Evolutionary conservation across 169 alveolate genomes (phyloP).

Genomic region (Plasmodium berghei): DNA sequence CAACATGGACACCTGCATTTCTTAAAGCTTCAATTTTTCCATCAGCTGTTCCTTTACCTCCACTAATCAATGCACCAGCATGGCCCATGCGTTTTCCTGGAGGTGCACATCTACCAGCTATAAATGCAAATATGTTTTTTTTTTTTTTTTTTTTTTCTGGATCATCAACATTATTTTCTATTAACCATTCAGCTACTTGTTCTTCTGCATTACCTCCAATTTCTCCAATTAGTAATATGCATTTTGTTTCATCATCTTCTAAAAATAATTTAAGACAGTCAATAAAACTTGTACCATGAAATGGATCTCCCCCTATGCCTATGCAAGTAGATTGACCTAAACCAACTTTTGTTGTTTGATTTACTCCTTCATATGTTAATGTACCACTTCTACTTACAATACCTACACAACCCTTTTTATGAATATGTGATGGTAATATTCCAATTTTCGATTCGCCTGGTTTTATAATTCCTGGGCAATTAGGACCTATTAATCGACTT

Average conservation of each 20-base stretch:
- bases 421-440: constrained; percentile 98
- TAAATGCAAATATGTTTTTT: constrained; percentile 96
- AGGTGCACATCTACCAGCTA: constrained; percentile 98
- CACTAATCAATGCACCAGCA: constrained; percentile 98
- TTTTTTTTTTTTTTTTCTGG: constrained; percentile 79
- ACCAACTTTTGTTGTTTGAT: constrained; percentile 96
- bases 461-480: constrained; percentile 99
- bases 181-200: constrained; percentile 97
- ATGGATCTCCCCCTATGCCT: constrained; percentile 99
- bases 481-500: constrained; percentile 97
- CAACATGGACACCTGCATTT: constrained; percentile 93
- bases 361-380: constrained; percentile 98
- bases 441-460: constrained; percentile 99
- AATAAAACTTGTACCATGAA: constrained; percentile 97
- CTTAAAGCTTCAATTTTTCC: constrained; percentile 93
- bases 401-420: constrained; percentile 90
- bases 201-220: constrained; percentile 99
- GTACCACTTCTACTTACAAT: constrained; percentile 96
- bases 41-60: constrained; percentile 98
- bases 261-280: constrained; percentile 95
- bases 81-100: constrained; percentile 99
- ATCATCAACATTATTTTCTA: constrained; percentile 56
- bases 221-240: constrained; percentile 96
- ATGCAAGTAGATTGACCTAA: constrained; percentile 98
- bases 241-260: constrained; percentile 95